Base-by-base conservation (phyloP, 345 rosid genomes). In the Lepidium didymum region DNA sequence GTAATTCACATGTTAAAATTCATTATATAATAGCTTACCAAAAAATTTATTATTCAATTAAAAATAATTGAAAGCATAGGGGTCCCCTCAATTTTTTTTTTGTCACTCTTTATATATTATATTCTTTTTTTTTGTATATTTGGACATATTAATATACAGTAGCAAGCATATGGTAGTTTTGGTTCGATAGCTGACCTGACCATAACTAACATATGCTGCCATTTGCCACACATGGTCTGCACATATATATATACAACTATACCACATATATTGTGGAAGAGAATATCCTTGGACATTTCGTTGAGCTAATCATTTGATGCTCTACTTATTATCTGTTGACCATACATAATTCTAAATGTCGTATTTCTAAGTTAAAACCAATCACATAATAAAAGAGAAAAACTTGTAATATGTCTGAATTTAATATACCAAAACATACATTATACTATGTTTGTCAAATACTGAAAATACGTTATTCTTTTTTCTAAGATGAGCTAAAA, bases 31-130 rank as follows among this genome's bases (percentile, higher is more conserved):
- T 64, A 56, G 44, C 61, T 18, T 36, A 18, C 44, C 6, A 56
- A 29, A 36, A 50, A 42, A 31, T 16, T 49, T 64, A 72, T 64
- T 56, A 56, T 46, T 73, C 51, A 51, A 73, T 14, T 31, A 16
- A 33, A 40, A 25, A 73, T 18, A 56, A 46, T 43, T 64, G 51
- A 56, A 64, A 38, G 38, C 71, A 40, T 6, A 42, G 14, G 49
- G 76, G 77, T 66, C 77, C 77, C 77, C 46, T 65, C n/a, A n/a
- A n/a, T n/a, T n/a, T n/a, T n/a, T n/a, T n/a, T 65, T 51, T 40
- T 64, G 56, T 42, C 69, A 47, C 70, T 56, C 18, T 38, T 7
- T 56, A 25, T 37, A 25, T 9, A 6, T 18, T 21, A 45, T 13
- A 56, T 5, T 23, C 54, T 21, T 16, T 6, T 21, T n/a, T 21